These are phyloP conservation scores for Ophiostoma sp. DNA, from an alignment of 2,329 filamentous ascomycete genomes.

Conservation along the genomic window DNA sequence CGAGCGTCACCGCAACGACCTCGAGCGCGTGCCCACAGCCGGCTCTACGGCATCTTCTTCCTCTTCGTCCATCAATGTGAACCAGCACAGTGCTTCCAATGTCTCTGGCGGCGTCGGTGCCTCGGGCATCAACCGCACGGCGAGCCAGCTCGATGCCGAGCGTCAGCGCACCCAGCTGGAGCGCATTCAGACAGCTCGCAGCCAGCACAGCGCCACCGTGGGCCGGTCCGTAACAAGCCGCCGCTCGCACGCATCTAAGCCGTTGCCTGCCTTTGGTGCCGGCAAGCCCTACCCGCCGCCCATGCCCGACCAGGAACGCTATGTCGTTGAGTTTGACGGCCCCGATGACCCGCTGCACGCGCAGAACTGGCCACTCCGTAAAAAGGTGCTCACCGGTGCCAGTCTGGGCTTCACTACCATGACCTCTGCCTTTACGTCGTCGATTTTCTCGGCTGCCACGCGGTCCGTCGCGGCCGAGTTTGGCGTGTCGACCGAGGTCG, in stretches of 20 bases:
- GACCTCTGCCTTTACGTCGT: conserved; percentile 65
- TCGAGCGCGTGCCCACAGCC: conserved; percentile 54
- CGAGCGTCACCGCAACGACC: conserved; percentile 41
- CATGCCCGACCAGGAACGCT: conserved; percentile 65
- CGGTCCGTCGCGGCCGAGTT: conserved; percentile 51
- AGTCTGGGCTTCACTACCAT: conserved; percentile 71
- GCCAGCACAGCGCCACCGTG: conserved; percentile 68
- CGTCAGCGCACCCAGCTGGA: conserved; percentile 63
- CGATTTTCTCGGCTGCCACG: conserved; percentile 67
- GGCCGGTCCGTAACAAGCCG: conserved; percentile 45
- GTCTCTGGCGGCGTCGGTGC: conserved; percentile 31
- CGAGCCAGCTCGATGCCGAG: conserved; percentile 63
- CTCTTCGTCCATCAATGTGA: conserved; percentile 39
- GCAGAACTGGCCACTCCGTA: conserved; percentile 76
- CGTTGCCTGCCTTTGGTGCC: conserved; percentile 63
- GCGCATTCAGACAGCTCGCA: conserved; percentile 64
- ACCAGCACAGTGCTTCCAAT: conserved; percentile 22
- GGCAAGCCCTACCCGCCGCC: conserved; percentile 70
- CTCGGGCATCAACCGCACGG: conserved; percentile 52
- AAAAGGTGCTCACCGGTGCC: conserved; percentile 65
- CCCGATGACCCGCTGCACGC: conserved; percentile 77
- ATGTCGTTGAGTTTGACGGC: conserved; percentile 77
- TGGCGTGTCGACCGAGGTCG: conserved; percentile 55
- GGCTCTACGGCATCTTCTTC: conserved; percentile 48
- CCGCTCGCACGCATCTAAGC: conserved; percentile 42